A percentile compares a stretch with the other conserved stretches of the same genome.
These are phyloP conservation scores for Dictyostelium firmibasis DNA, from an alignment of 78 protist species.

Conservation along the genomic window DNA sequence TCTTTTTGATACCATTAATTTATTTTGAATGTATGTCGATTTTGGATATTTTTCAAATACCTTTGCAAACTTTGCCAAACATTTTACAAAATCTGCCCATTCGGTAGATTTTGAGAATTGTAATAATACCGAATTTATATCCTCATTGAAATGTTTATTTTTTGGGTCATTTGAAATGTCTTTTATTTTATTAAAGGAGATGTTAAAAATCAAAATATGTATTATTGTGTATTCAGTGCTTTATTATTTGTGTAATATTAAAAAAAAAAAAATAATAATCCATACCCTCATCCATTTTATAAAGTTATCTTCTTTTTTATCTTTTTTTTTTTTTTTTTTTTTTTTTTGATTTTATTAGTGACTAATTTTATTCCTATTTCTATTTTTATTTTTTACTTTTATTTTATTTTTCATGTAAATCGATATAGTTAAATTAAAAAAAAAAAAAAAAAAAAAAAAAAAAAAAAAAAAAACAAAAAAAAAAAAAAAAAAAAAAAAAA, in stretches of 20 bases:
- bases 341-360: too few relatives aligned
- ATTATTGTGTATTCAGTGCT: too few relatives aligned
- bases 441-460: too few relatives aligned
- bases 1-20: slow-evolving; percentile 64
- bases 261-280: not conserved
- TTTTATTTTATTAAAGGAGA: not conserved
- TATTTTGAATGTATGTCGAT: slow-evolving; percentile 57
- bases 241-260: too few relatives aligned
- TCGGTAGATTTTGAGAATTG: slow-evolving; percentile 55
- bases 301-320: not conserved
- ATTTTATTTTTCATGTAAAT: not conserved
- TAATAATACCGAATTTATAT: slow-evolving; percentile 37
- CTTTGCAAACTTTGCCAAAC: slow-evolving; percentile 47
- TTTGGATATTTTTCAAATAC: slow-evolving; percentile 41
- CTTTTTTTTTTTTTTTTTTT: too few relatives aligned
- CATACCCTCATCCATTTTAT: not conserved
- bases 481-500: too few relatives aligned
- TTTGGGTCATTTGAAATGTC: slow-evolving; percentile 56
- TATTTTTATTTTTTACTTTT: not conserved
- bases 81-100: slow-evolving; percentile 82
- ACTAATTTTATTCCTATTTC: too few relatives aligned
- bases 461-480: too few relatives aligned
- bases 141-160: slow-evolving; percentile 66
- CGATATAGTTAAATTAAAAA: not conserved
- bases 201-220: too few relatives aligned